Base-by-base conservation (phyloP, 495 filamentous ascomycete genomes). In the Letharia columbiana region DNA sequence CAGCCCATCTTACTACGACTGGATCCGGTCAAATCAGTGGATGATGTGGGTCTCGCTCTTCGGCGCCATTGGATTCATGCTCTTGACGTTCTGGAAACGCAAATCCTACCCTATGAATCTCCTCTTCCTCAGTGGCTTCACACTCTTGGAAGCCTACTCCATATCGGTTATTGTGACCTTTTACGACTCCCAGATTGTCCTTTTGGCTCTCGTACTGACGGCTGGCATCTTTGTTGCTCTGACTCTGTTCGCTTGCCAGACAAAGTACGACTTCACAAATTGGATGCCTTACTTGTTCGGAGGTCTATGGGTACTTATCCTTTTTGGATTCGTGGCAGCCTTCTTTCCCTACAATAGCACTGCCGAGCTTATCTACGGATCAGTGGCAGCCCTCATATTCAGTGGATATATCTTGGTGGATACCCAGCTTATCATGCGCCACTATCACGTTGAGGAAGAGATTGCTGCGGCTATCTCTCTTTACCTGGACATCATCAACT, bases 391-490 rank as follows among this genome's bases (percentile, higher is more conserved):
- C 6, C 76, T 99, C 37, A 82, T 99, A 67, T 99, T 99, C 82
- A 89, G 85, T 44, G 93, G 82, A 0, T 99, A 98, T 75, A 93
- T 98, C 67, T 81, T 98, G 7, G 91, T 98, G 28, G 94, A 98
- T 74, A 98, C 94, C 3, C 93, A 98, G 82, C 78, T 98, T 60
- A 86, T 98, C 40, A 87, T 98, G 84, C 85, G 91, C 67, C 90
- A 94, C 74, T 92, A 96, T 72, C 95, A 98, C 73, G 91, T 96
- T 62, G 94, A 99, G 78, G 94, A 99, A 83, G 94, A 99, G 82
- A 97, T 99, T 74, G 92, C 92, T 1, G 94, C 94, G 60, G 88
- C 92, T 1, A 96, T 99, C 73, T 90, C 89, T 72, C 83, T 99
- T 59, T 99, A 99, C 75, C 79, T 99, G 50, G 94, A 98, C 75